Percentiles rank a stretch among this genome's conserved stretches.
These are phyloP conservation scores for Melanogaster broomeanus DNA, from an alignment of 768 basidiomycete species.

Conservation along the genomic window DNA sequence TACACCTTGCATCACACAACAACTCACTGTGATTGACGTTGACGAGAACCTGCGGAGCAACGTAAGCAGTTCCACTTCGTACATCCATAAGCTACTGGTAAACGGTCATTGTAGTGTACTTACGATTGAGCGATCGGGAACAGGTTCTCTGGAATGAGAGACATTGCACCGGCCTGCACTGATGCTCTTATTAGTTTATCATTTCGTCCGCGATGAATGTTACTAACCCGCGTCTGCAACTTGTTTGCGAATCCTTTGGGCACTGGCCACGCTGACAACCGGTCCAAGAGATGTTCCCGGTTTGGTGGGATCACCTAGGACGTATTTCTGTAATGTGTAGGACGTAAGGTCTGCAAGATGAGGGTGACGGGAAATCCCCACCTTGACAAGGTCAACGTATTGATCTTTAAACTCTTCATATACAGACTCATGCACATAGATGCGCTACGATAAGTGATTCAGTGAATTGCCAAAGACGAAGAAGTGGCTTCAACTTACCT, in stretches of 20 bases:
- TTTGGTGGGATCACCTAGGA: slow-evolving; percentile 82
- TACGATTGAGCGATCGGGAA: slow-evolving; percentile 73
- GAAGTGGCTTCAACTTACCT: slow-evolving; percentile 48
- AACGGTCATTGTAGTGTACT: slow-evolving; percentile 21
- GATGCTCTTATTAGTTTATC: background rate
- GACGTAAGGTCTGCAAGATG: background rate
- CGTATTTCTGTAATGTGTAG: slow-evolving; percentile 57
- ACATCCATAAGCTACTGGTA: background rate
- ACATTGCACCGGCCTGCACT: slow-evolving; percentile 80
- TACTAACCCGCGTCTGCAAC: slow-evolving; percentile 75
- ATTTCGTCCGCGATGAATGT: background rate
- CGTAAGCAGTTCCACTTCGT: slow-evolving; percentile 75
- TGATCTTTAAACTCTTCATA: slow-evolving; percentile 79
- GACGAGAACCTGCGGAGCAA: slow-evolving; percentile 89
- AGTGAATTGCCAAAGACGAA: background rate
- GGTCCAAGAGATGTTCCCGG: slow-evolving; percentile 84
- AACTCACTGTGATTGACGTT: slow-evolving; percentile 85
- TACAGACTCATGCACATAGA: slow-evolving; percentile 88
- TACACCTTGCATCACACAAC: background rate
- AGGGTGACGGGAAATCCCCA: slow-evolving; percentile 15
- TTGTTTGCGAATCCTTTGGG: slow-evolving; percentile 83
- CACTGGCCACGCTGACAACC: slow-evolving; percentile 87
- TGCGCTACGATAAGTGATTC: slow-evolving; percentile 52
- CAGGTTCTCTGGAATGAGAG: slow-evolving; percentile 66
- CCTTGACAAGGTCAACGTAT: slow-evolving; percentile 76